Base-by-base conservation (phyloP, 2,329 filamentous ascomycete genomes). In the Mariannaea sp. region DNA sequence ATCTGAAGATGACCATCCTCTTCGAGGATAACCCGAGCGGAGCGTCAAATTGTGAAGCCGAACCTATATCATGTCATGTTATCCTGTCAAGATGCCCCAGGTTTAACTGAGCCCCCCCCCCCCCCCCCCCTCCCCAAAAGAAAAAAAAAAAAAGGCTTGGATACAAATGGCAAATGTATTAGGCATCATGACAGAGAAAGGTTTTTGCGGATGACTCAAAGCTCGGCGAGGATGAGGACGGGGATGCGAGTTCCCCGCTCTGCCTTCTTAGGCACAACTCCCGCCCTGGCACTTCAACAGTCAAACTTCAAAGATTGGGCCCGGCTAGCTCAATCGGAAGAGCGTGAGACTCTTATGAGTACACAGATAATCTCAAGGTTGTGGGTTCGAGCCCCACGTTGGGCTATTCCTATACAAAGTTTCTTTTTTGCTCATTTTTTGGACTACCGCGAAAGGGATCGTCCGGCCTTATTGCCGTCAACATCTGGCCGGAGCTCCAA, bases 301-400 rank as follows among this genome's bases (percentile, higher is more conserved):
- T n/a, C n/a, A n/a, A n/a, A 39, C 17, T 22, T 19, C 12, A 39
- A 14, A 12, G 36, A 39, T 39, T 39, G 36, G 17, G 36, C 36
- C 36, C 36, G 36, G 36, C 19, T 39, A 39, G 36, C 36, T 39
- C 36, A 39, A 39, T 39, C 36, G 36, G 36, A 22, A 39, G 36
- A 39, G 36, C 36, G 36, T 39, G 36, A 39, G 36, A 39, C 36
- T 39, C 36, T 39, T 39, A 39, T 17, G 36, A 39, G 36, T 39
- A 39, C 36, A 22, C 20, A 39, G 24, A 39, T 12, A 4, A 39
- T 39, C 36, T 39, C 36, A 39, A 39, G 36, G 36, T 13, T 39
- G 36, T 19, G 36, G 36, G 36, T 39, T 39, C 36, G 36, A 39
- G 17, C 36, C 36, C 36, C 36, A 19, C 36, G 19, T 39, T 39